These are phyloP conservation scores for Metschnikowia henanensis DNA, from an alignment of 805 yeast genomes.

Conservation along the genomic window DNA sequence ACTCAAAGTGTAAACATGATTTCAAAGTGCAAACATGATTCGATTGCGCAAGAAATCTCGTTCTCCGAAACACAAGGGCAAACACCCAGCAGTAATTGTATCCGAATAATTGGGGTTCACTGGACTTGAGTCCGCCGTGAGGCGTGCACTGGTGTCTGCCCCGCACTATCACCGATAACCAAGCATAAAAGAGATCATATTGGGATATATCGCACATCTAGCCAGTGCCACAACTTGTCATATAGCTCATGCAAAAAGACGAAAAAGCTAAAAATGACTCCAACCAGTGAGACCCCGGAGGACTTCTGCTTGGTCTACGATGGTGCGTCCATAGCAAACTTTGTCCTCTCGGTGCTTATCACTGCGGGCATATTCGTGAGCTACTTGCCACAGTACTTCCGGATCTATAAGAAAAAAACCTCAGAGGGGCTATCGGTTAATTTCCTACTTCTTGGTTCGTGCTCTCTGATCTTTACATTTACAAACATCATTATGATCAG, in stretches of 20 bases:
- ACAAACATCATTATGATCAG: slow-evolving; percentile 66
- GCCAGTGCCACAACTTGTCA: neutral
- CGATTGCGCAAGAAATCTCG: too few relatives aligned
- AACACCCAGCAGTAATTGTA: too few relatives aligned
- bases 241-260: neutral
- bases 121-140: too few relatives aligned
- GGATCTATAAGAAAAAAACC: slow-evolving; percentile 55
- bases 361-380: slow-evolving; percentile 69
- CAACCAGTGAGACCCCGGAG: slow-evolving; percentile 11
- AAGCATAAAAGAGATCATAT: too few relatives aligned
- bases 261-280: neutral
- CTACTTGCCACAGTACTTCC: slow-evolving; percentile 73
- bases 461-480: slow-evolving; percentile 66
- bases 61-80: too few relatives aligned
- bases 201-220: neutral
- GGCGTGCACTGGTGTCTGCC: neutral
- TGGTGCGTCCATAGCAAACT: slow-evolving; percentile 51
- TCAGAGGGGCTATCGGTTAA: slow-evolving; percentile 80
- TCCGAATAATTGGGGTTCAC: too few relatives aligned
- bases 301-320: slow-evolving; percentile 42
- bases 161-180: neutral
- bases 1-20: too few relatives aligned
- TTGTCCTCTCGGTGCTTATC: slow-evolving; percentile 50
- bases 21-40: too few relatives aligned
- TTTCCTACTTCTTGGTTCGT: slow-evolving; percentile 67